Percentiles rank a stretch among this genome's conserved stretches.
Evolutionary conservation across 2,329 filamentous ascomycete genomes (phyloP).

Genomic region (Colletotrichum phormii): DNA sequence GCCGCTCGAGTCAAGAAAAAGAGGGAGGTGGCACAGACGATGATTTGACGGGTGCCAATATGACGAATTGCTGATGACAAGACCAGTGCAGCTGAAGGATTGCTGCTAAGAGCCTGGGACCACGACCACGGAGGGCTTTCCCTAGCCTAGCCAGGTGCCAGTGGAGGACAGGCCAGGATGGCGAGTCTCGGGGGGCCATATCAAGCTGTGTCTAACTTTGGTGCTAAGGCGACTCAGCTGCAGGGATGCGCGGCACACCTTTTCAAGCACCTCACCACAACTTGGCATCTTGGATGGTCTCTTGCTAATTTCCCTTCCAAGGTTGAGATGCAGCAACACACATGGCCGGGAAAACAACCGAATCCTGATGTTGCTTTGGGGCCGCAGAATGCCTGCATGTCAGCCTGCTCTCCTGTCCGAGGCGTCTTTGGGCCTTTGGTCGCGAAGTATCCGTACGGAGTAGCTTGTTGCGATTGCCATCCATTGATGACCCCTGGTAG

Average conservation of each 20-base stretch:
- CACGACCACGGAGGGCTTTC: constrained; percentile 15
- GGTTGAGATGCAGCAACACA: constrained; percentile 34
- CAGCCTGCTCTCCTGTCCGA: constrained; percentile 4
- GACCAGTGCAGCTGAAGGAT: constrained; percentile 13
- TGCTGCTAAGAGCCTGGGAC: constrained; percentile 11
- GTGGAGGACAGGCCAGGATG: constrained; percentile 16
- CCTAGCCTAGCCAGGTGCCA: constrained; percentile 16
- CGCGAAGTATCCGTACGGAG: background rate
- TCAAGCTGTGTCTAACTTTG: constrained; percentile 33
- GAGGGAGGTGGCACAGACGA: constrained; percentile 25
- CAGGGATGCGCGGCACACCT: constrained; percentile 34
- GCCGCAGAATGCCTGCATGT: constrained; percentile 9
- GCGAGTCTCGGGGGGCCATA: constrained; percentile 23
- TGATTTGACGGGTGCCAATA: constrained; percentile 27
- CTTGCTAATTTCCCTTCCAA: constrained; percentile 37
- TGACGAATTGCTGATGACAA: constrained; percentile 32
- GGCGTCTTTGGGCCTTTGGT: background rate
- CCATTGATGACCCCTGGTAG: background rate
- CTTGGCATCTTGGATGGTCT: constrained; percentile 35
- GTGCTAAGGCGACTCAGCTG: constrained; percentile 30
- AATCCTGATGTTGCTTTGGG: constrained; percentile 30
- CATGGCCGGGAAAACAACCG: constrained; percentile 23
- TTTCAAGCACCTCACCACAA: constrained; percentile 30
- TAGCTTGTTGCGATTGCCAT: background rate
- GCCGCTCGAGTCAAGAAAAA: constrained; percentile 18